Evolutionary conservation across 2,329 filamentous ascomycete genomes (phyloP).

Genomic region (Monilinia laxa): DNA sequence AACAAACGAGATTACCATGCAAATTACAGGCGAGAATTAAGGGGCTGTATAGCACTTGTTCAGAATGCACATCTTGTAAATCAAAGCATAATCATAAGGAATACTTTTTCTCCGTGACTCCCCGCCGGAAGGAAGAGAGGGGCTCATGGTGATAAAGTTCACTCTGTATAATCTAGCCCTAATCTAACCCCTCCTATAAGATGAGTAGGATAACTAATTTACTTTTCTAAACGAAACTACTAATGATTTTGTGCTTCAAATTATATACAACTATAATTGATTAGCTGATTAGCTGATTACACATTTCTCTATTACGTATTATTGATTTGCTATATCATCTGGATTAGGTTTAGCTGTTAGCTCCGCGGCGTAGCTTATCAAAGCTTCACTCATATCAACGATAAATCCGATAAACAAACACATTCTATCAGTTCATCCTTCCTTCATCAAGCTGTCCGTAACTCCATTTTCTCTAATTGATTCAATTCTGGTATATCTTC

Average conservation of each 20-base stretch:
- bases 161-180: not conserved
- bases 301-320: not conserved
- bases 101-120: too few species aligned
- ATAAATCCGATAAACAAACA: slow-evolving; percentile 10
- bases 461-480: slow-evolving; percentile 5
- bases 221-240: too few species aligned
- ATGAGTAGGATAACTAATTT: too few species aligned
- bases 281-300: not conserved
- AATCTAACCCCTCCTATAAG: not conserved
- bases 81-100: too few species aligned
- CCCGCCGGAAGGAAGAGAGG: not conserved
- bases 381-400: not conserved
- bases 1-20: too few species aligned
- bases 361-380: slow-evolving; percentile 15
- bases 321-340: slow-evolving; percentile 6
- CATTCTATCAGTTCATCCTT: too few species aligned
- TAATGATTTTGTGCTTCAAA: too few species aligned
- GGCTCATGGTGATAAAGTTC: not conserved
- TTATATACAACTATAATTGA: too few species aligned
- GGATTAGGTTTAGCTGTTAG: not conserved
- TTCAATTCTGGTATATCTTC: not conserved
- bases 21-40: too few species aligned
- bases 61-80: not conserved
- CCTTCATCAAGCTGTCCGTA: slow-evolving; percentile 7
- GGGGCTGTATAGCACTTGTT: not conserved